Conservation (phyloP, 768 basidiomycete genomes). For the Crassisporium funariophilum region DNA sequence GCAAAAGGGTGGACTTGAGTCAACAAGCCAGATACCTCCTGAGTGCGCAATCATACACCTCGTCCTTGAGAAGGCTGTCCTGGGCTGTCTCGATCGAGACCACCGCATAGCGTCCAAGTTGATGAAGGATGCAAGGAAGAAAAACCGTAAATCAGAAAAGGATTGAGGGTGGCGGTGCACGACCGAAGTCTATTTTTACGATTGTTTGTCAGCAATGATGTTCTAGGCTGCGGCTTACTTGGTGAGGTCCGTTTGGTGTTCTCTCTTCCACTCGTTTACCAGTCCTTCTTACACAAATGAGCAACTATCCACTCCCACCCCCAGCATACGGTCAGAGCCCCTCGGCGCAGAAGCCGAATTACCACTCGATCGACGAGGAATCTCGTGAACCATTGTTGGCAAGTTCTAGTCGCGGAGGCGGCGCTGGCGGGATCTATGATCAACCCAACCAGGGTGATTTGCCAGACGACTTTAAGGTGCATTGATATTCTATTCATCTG, state of each 20-base stretch:
- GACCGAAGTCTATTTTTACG: neutral
- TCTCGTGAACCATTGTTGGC: slow-evolving; percentile 59
- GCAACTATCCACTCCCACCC: slow-evolving; percentile 60
- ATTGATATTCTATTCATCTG: slow-evolving; percentile 6
- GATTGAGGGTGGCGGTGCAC: neutral
- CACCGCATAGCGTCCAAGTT: neutral
- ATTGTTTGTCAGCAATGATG: neutral
- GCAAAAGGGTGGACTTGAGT: neutral
- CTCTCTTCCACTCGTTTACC: slow-evolving; percentile 15
- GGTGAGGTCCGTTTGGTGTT: slow-evolving; percentile 6
- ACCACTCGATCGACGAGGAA: slow-evolving; percentile 33
- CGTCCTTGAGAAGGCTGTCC: too few relatives aligned
- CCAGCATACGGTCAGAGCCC: slow-evolving; percentile 58
- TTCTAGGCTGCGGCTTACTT: neutral
- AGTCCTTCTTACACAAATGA: slow-evolving; percentile 56
- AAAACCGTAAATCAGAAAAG: neutral
- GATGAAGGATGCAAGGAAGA: neutral
- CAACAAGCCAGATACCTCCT: neutral
- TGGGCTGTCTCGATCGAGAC: slow-evolving; percentile 1
- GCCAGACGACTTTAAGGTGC: slow-evolving; percentile 93
- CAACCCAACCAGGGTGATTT: slow-evolving; percentile 75
- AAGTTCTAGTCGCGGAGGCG: slow-evolving; percentile 44
- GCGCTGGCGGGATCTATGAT: slow-evolving; percentile 62
- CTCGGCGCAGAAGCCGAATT: slow-evolving; percentile 31
- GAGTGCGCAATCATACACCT: too few relatives aligned